A percentile compares a stretch with the other conserved stretches of the same genome.
phyloP scores from a whole-genome alignment of 2,329 filamentous ascomycete genomes.

The Plenodomus lindquistii region DNA sequence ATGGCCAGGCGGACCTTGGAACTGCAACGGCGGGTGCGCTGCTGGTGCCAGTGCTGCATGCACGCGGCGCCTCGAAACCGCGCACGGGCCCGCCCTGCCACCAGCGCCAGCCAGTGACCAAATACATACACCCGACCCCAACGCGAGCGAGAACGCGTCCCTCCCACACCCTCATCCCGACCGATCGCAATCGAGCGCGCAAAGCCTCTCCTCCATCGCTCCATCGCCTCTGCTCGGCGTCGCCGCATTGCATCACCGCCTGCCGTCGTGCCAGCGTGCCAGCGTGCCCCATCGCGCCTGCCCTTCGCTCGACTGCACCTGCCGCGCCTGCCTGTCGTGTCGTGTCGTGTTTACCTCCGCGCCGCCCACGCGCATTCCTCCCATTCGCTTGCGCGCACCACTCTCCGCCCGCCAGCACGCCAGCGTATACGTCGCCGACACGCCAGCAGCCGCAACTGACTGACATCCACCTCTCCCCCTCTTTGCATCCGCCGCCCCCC shows the following conservation, averaged over 20 bases:
- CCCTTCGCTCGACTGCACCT: constrained; percentile 18
- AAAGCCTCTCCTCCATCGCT: constrained; percentile 27
- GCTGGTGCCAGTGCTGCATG: not conserved
- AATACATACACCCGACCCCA: too few species aligned
- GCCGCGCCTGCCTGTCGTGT: constrained; percentile 15
- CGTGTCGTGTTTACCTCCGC: constrained; percentile 8
- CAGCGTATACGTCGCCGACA: constrained; percentile 31
- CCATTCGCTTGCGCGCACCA: constrained; percentile 8
- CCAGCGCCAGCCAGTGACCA: constrained; percentile 3
- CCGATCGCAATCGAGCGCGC: constrained; percentile 29
- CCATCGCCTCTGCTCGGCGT: constrained; percentile 7
- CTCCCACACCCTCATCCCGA: constrained; percentile 6
- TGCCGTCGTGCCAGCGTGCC: not conserved
- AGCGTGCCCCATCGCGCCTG: constrained; percentile 7
- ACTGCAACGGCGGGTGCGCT: not conserved
- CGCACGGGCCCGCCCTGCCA: constrained; percentile 11
- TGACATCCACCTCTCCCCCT: constrained; percentile 16
- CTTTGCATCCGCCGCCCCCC: constrained; percentile 10
- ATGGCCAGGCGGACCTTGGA: not conserved
- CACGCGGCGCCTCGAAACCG: constrained; percentile 2
- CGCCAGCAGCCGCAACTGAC: constrained; percentile 20
- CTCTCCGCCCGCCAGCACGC: constrained; percentile 12
- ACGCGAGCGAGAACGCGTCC: not conserved
- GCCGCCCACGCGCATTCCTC: constrained; percentile 24
- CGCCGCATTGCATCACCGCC: not conserved